phyloP scores from a whole-genome alignment of 495 filamentous ascomycete species.

The Penicillium diatomitis region DNA sequence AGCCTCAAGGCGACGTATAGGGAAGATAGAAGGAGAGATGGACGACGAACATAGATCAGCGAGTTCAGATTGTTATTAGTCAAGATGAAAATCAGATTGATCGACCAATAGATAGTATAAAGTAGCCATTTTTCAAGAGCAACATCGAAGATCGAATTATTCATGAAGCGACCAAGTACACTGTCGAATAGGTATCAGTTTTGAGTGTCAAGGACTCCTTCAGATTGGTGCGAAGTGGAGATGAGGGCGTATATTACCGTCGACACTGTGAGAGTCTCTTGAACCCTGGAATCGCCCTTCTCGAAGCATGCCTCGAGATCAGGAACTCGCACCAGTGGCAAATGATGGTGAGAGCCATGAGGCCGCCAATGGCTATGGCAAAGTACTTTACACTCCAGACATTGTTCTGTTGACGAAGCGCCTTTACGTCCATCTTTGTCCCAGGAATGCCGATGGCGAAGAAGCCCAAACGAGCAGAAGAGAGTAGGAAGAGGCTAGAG shows the following conservation, averaged over 20 bases:
- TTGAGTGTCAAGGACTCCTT: neutral
- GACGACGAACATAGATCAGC: neutral
- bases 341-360: conserved; percentile 1
- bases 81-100: conserved; percentile 43
- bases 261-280: neutral
- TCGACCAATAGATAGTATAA: conserved; percentile 26
- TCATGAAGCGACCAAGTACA: neutral
- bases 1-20: neutral
- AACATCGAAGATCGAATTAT: neutral
- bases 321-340: neutral
- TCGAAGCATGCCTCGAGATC: conserved; percentile 1
- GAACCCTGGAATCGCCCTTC: neutral
- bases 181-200: neutral
- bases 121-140: neutral
- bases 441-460: neutral
- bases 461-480: no score
- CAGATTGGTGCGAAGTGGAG: neutral
- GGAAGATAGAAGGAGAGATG: neutral
- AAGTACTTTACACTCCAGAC: conserved; percentile 6
- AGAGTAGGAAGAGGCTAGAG: no score
- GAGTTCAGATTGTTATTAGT: conserved; percentile 10
- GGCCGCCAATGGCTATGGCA: conserved; percentile 4
- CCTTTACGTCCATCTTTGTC: neutral
- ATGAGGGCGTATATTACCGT: neutral
- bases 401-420: neutral